A percentile compares a stretch with the other conserved stretches of the same genome.
These are phyloP conservation scores for Neospora caninum DNA, from an alignment of 169 alveolate genomes.

Conservation along the genomic window DNA sequence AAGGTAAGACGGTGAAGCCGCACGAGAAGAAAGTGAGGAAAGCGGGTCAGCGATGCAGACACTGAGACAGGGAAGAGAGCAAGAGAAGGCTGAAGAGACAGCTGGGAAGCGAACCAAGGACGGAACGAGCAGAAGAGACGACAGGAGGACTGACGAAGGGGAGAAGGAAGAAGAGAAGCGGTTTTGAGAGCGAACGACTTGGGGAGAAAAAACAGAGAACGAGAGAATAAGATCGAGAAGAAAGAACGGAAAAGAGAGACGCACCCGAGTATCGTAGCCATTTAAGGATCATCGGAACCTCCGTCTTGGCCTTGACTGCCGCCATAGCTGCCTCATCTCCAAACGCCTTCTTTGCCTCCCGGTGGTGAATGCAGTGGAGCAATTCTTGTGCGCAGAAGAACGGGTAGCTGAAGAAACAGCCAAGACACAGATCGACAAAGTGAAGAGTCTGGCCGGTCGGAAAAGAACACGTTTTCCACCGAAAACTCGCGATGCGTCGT, in stretches of 20 bases:
- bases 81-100: too few relatives aligned
- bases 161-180: background rate
- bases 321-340: background rate
- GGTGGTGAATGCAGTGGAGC: constrained; percentile 1
- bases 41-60: too few relatives aligned
- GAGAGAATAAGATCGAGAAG: background rate
- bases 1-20: background rate
- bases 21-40: too few relatives aligned
- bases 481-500: too few relatives aligned
- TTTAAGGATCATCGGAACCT: constrained; percentile 71
- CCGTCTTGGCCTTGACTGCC: background rate
- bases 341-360: background rate
- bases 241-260: background rate
- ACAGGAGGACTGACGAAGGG: too few relatives aligned
- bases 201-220: background rate
- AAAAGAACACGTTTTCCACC: too few relatives aligned
- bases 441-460: background rate
- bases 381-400: constrained; percentile 54
- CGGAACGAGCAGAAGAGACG: too few relatives aligned
- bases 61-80: too few relatives aligned
- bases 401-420: constrained; percentile 46
- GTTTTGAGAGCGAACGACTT: background rate
- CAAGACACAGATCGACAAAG: background rate
- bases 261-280: constrained; percentile 75
- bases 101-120: too few relatives aligned